phyloP scores from a whole-genome alignment of 257 asterid species.

The Penstemon barbatus region DNA sequence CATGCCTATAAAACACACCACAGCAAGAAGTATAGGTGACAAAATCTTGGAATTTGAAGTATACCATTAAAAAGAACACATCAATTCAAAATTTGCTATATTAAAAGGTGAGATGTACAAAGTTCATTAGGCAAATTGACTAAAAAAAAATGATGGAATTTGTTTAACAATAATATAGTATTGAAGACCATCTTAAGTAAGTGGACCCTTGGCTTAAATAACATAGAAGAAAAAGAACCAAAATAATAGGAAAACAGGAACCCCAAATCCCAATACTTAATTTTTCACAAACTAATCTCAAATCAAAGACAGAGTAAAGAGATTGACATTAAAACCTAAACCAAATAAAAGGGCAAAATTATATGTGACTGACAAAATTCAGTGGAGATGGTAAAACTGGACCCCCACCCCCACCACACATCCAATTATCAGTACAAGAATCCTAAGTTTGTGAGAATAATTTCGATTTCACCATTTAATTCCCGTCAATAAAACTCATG shows the following conservation, averaged over 20 bases:
- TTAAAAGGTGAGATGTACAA: too few relatives aligned
- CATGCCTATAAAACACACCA: conserved; percentile 60
- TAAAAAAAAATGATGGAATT: too few relatives aligned
- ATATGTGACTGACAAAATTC: neutral
- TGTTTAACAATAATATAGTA: too few relatives aligned
- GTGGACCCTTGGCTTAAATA: too few relatives aligned
- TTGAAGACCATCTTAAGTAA: too few relatives aligned
- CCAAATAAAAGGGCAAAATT: neutral
- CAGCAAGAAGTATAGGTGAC: neutral
- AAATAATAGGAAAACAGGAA: too few relatives aligned
- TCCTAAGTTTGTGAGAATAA: neutral
- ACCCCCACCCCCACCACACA: neutral
- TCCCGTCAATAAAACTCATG: neutral
- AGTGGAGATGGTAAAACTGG: neutral
- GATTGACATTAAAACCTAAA: neutral
- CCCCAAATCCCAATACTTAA: too few relatives aligned
- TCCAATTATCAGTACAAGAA: neutral
- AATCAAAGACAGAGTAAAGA: neutral
- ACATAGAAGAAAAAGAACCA: too few relatives aligned
- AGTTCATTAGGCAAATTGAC: too few relatives aligned
- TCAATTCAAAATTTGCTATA: too few relatives aligned
- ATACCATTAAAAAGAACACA: neutral
- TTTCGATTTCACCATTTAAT: conserved; percentile 6
- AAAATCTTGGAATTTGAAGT: neutral
- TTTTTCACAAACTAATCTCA: neutral